A percentile compares a stretch with the other conserved stretches of the same genome.
Evolutionary conservation across 441 rosid species (phyloP).

Genomic region (Pelargonium cotyledonis): DNA sequence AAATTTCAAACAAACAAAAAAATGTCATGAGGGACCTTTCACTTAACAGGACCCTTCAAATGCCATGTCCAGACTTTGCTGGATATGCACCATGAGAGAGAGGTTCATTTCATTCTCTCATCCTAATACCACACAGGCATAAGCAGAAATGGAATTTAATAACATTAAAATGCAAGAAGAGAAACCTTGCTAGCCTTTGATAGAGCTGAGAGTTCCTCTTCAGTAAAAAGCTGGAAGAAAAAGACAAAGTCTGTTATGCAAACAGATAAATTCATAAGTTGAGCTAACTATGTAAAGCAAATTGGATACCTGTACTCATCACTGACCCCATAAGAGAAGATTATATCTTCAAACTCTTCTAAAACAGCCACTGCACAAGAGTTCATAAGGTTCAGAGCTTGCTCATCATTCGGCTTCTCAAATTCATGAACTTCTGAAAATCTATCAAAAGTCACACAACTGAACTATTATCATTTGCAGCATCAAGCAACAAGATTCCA

Average conservation of each 20-base stretch:
- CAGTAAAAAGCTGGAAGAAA: conserved; percentile 63
- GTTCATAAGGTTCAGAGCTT: conserved; percentile 92
- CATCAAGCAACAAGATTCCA: conserved; percentile 7
- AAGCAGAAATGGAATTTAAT: neutral
- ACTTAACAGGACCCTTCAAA: too few relatives aligned
- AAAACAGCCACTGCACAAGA: conserved; percentile 72
- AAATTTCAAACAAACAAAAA: neutral
- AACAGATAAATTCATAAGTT: conserved; percentile 9
- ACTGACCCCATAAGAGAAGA: conserved; percentile 80
- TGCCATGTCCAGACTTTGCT: too few relatives aligned
- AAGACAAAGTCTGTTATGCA: conserved; percentile 20
- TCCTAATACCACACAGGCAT: neutral
- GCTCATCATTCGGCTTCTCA: conserved; percentile 82
- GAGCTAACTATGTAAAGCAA: conserved; percentile 15
- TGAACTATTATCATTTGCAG: conserved; percentile 22
- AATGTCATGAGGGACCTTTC: too few relatives aligned
- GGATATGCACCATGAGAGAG: too few relatives aligned
- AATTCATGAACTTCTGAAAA: conserved; percentile 84
- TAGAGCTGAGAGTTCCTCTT: conserved; percentile 52
- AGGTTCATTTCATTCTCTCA: neutral
- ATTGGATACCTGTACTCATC: conserved; percentile 76
- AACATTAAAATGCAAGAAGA: conserved; percentile 1
- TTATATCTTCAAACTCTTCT: conserved; percentile 57
- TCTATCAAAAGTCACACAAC: conserved; percentile 44
- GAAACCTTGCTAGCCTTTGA: conserved; percentile 64